Evolutionary conservation across 345 rosid species (phyloP), one percentile per base, ranked within the genome.

Genomic region (Moringa oleifera): DNA sequence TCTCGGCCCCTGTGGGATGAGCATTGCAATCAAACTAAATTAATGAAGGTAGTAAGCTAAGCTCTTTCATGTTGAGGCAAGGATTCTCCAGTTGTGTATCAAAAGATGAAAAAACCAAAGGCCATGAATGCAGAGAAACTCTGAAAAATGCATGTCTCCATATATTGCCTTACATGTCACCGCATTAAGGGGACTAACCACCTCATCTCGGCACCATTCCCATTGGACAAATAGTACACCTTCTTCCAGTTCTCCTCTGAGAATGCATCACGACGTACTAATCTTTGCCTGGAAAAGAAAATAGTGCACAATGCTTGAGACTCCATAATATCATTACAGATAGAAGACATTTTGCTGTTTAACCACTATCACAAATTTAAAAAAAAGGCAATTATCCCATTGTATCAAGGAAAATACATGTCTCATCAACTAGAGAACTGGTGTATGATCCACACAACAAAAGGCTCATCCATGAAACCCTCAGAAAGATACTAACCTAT

Each of bases 141-240:
- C 33, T 28, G 33, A 41, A 15, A 4, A 41, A 41, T 7, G 47
- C 9, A 41, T 41, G 16, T 41, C 17, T 41, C 47, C 12, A 2
- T 41, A 41, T 41, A 11, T 41, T 41, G 47, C 47, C 47, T 33
- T 33, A 5, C 37, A 33, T 41, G 13, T 87, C 78, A 85, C 62
- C 69, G 86, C 86, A 90, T 86, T 60, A 94, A 62, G 36, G 95
- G 91, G 68, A 71, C 75, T 65, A 90, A 76, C 71, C 75, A 69
- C 72, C 99, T 82, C 88, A 94, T 85, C 75, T 94, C 99, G 33
- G 85, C 77, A 70, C 97, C 97, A 65, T 94, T 94, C 57, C 99
- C 99, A 45, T 88, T 88, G 18, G 92, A 75, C 64, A 94, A 59
- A 75, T 82, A 88, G 67, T 82, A 94, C 36, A 82, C 72, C 37